phyloP scores from a whole-genome alignment of 108 stramenopile genomes.

The Nitzschia palea region DNA sequence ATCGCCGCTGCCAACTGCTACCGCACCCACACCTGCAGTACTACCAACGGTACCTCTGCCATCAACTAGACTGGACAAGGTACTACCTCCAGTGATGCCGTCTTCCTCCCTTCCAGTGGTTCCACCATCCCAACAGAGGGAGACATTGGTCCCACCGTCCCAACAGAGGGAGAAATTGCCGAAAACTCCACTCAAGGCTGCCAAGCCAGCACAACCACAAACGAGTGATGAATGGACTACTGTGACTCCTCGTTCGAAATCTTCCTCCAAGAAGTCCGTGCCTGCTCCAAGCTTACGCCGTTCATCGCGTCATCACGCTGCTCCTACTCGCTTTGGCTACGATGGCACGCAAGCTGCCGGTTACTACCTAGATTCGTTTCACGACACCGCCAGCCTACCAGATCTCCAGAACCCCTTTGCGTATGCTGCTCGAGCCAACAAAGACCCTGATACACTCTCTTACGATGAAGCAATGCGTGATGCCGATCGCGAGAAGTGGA shows the following conservation, averaged over 20 bases:
- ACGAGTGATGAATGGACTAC: too few relatives aligned
- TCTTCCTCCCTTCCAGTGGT: background rate
- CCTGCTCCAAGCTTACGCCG: constrained; percentile 4
- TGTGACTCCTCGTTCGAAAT: too few relatives aligned
- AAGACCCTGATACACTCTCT: constrained; percentile 29
- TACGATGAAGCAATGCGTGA: constrained; percentile 25
- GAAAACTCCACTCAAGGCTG: background rate
- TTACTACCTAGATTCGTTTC: background rate
- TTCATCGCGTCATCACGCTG: background rate
- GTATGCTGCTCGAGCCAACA: background rate
- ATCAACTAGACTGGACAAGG: background rate
- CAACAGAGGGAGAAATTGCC: background rate
- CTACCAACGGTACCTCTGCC: background rate
- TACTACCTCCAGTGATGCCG: background rate
- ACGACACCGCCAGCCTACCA: background rate
- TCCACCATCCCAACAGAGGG: background rate
- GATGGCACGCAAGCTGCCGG: constrained; percentile 5
- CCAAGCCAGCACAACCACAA: too few relatives aligned
- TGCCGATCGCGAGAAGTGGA: background rate
- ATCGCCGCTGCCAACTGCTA: background rate
- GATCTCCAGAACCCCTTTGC: background rate
- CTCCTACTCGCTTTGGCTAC: constrained; percentile 8
- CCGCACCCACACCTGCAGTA: background rate
- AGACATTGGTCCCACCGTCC: background rate
- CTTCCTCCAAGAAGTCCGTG: too few relatives aligned